Base-by-base conservation (phyloP, 768 basidiomycete species). In the Russula compacta region DNA sequence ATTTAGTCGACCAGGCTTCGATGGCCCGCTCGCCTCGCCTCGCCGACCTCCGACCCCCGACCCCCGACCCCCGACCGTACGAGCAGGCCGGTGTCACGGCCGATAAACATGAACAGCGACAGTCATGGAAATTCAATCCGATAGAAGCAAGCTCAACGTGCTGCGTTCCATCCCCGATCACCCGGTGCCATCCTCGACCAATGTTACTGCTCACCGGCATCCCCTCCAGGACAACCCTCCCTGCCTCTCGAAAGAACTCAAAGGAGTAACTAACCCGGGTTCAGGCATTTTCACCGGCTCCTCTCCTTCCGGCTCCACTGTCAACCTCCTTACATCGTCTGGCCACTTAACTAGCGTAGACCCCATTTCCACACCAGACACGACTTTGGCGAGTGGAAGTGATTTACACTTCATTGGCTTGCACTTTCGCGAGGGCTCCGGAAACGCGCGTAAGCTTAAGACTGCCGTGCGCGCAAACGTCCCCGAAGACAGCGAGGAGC, bases 371-470 rank as follows among this genome's bases (percentile, higher is more conserved):
- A 24, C 33, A 24, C 33, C 56, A 1, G 61, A 53, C 21, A 35
- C 56, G 39, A 53, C 56, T 39, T 40, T 48, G 15, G 32, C 42
- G 7, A 32, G 46, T 9, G 46, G 51, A n/a, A 38, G 44, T 19
- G 56, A 58, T 53, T 38, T n/a, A 15, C 51, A 48, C 24, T 15
- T 38, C 24, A 2, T 42, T 35, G 62, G 63, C 38, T 21, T 66
- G 21, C 64, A 66, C 53, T 64, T 66, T 56, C 62, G 64, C 19
- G 64, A 66, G 44, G 58, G 64, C n/a, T 66, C 64, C 15, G 63
- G 64, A 19, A 66, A 66, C 35, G 61, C 64, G 17, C 57, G 63
- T 36, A 63, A 56, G 36, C 63, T 44, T 17, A 64, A 64, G 48
- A 19, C 32, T 11, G 58, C 54, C 24, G 21, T 43, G 19, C 46